Conservation (phyloP, 202 grass and related monocot genomes). For the Saccharum hybrid region DNA sequence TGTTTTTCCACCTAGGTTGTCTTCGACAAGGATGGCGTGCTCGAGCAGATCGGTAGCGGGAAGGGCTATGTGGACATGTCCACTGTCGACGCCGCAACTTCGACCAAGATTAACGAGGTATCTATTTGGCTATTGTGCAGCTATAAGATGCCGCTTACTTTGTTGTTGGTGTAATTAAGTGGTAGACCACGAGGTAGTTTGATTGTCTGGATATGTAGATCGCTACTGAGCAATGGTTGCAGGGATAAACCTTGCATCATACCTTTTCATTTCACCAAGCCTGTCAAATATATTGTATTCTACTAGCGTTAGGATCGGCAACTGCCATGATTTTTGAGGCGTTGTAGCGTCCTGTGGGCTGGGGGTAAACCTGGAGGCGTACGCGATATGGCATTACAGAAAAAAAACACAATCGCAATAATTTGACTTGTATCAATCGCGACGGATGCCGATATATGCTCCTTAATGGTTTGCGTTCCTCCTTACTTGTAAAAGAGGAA, state of each 20-base stretch:
- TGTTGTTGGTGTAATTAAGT: neutral
- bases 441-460: too few relatives aligned
- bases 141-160: neutral
- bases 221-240: neutral
- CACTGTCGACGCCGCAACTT: constrained; percentile 83
- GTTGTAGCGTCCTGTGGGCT: too few relatives aligned
- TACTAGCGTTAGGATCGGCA: neutral
- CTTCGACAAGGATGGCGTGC: constrained; percentile 91
- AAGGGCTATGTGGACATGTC: constrained; percentile 97
- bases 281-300: neutral
- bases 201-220: neutral
- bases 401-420: too few relatives aligned
- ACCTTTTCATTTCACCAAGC: neutral
- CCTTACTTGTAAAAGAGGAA: too few relatives aligned
- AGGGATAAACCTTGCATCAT: neutral
- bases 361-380: too few relatives aligned
- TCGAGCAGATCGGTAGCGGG: constrained; percentile 77
- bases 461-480: too few relatives aligned
- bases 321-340: neutral
- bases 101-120: constrained; percentile 83
- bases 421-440: too few relatives aligned
- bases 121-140: neutral
- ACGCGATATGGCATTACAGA: too few relatives aligned
- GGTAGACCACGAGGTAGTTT: neutral
- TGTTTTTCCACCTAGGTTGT: constrained; percentile 65